These are phyloP conservation scores for Sporobolomyces phaffii DNA, from an alignment of 768 basidiomycete species.

Conservation along the genomic window DNA sequence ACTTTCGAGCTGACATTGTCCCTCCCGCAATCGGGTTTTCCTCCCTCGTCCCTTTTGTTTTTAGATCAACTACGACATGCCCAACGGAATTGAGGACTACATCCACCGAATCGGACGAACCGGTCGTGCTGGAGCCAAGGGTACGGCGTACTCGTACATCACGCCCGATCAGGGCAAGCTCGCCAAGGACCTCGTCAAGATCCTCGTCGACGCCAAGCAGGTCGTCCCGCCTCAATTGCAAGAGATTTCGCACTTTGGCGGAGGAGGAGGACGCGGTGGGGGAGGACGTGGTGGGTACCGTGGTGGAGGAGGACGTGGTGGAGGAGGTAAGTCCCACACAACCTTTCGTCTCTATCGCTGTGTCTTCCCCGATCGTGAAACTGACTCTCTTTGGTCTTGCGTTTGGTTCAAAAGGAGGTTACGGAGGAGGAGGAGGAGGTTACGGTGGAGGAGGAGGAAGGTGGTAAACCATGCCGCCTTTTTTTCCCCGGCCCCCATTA, in stretches of 20 bases:
- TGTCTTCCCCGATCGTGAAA: no score
- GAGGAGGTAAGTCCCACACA: no score
- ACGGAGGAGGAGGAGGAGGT: constrained; percentile 15
- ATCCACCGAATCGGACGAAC: constrained; percentile 79
- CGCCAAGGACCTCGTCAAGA: constrained; percentile 81
- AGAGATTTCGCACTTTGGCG: constrained; percentile 46
- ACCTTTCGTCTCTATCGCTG: no score
- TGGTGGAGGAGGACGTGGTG: constrained; percentile 11
- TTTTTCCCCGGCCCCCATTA: background rate
- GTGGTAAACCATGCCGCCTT: background rate
- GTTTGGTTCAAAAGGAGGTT: background rate
- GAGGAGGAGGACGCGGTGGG: constrained; percentile 39
- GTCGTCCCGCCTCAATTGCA: constrained; percentile 79
- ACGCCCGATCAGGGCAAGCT: constrained; percentile 65
- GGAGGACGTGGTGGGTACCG: constrained; percentile 11
- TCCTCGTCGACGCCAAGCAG: constrained; percentile 80
- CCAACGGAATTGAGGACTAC: constrained; percentile 71
- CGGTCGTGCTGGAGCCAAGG: constrained; percentile 71
- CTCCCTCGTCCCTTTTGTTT: no score
- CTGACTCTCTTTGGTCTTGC: no score
- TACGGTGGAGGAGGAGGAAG: constrained; percentile 3
- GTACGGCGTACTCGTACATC: constrained; percentile 70
- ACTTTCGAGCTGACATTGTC: no score
- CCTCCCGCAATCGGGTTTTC: background rate
- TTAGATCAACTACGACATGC: constrained; percentile 82